A percentile compares a stretch with the other conserved stretches of the same genome.
Evolutionary conservation across 768 basidiomycete species (phyloP).

Genomic region (Chalciporus pseudorubinellus): DNA sequence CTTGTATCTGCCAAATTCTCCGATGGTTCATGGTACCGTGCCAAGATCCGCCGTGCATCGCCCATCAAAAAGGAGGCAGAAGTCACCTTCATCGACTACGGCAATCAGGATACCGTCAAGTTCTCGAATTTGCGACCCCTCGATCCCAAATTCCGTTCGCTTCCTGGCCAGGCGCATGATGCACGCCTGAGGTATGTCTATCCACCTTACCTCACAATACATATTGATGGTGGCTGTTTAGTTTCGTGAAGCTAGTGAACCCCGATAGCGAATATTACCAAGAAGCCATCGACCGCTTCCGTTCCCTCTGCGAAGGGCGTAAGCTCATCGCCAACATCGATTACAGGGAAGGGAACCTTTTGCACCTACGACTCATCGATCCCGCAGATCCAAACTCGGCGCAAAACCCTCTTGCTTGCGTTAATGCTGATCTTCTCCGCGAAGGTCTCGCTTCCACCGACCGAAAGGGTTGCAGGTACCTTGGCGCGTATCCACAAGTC

Average conservation of each 20-base stretch:
- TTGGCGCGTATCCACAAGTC: constrained; percentile 66
- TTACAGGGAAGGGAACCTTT: constrained; percentile 67
- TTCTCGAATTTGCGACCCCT: constrained; percentile 87
- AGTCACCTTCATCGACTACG: constrained; percentile 93
- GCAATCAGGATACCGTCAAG: constrained; percentile 86
- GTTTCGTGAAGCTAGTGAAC: constrained; percentile 83
- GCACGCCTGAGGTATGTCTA: constrained; percentile 73
- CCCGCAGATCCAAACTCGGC: constrained; percentile 68
- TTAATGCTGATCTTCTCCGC: constrained; percentile 86
- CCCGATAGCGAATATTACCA: constrained; percentile 81
- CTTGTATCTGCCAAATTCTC: constrained; percentile 94
- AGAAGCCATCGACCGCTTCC: constrained; percentile 87
- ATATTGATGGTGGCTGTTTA: constrained; percentile 28
- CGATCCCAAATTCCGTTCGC: constrained; percentile 83
- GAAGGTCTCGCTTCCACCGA: constrained; percentile 87
- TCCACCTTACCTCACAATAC: background rate
- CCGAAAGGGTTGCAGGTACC: constrained; percentile 71
- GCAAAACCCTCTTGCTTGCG: constrained; percentile 67
- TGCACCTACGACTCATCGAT: constrained; percentile 93
- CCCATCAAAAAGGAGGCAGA: constrained; percentile 91
- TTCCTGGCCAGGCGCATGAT: constrained; percentile 93
- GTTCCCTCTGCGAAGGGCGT: constrained; percentile 81
- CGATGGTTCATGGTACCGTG: constrained; percentile 94
- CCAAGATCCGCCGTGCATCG: constrained; percentile 83
- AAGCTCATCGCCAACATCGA: constrained; percentile 97